These are phyloP conservation scores for Aspergillus japonicus DNA, from an alignment of 2,329 filamentous ascomycete species.

Conservation along the genomic window DNA sequence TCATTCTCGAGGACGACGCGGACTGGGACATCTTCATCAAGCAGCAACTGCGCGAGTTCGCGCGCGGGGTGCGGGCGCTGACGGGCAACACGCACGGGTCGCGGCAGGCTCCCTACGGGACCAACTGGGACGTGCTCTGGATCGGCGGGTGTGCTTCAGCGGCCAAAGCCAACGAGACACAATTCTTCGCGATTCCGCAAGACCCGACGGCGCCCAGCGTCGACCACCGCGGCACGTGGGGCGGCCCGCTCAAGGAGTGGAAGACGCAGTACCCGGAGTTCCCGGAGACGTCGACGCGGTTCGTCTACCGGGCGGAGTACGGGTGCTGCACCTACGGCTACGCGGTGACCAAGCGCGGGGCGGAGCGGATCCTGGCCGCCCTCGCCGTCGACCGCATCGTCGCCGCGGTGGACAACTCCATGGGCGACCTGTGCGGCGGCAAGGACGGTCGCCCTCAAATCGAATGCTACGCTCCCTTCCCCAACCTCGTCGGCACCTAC, in stretches of 20 bases:
- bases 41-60: constrained; percentile 46
- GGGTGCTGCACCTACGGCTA: constrained; percentile 41
- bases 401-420: constrained; percentile 43
- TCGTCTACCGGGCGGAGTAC: constrained; percentile 34
- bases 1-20: constrained; percentile 58
- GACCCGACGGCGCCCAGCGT: constrained; percentile 29
- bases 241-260: constrained; percentile 21
- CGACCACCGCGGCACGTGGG: constrained; percentile 21
- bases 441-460: constrained; percentile 27
- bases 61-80: constrained; percentile 30
- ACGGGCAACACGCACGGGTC: constrained; percentile 27
- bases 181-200: constrained; percentile 30
- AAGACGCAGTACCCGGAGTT: constrained; percentile 17
- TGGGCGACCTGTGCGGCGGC: constrained; percentile 50
- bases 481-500: constrained; percentile 51
- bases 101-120: constrained; percentile 49
- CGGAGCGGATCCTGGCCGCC: constrained; percentile 37
- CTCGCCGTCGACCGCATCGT: constrained; percentile 28
- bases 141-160: constrained; percentile 49
- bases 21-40: constrained; percentile 58
- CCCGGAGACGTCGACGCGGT: constrained; percentile 35
- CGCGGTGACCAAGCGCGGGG: constrained; percentile 39
- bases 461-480: constrained; percentile 44
- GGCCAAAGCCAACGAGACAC: constrained; percentile 28
- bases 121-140: constrained; percentile 55